These are phyloP conservation scores for Huntiella omanensis DNA, from an alignment of 2,329 filamentous ascomycete species.

Conservation along the genomic window DNA sequence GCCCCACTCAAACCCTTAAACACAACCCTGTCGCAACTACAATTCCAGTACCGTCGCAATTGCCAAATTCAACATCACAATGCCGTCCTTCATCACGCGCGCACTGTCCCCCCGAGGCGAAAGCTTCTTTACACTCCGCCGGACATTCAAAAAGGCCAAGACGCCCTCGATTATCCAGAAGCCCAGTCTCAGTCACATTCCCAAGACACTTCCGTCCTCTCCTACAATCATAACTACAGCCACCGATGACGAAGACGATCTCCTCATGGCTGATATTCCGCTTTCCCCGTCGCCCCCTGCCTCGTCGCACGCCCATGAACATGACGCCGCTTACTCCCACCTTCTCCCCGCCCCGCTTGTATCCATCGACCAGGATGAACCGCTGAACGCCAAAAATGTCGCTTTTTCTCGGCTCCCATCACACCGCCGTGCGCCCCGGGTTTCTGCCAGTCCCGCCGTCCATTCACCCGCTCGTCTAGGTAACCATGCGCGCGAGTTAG, in stretches of 20 bases:
- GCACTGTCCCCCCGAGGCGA: slow-evolving; percentile 7
- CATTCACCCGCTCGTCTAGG: not conserved
- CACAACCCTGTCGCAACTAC: not conserved
- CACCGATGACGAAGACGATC: not conserved
- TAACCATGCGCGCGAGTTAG: slow-evolving; percentile 3
- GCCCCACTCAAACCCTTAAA: not conserved
- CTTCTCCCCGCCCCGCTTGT: not conserved
- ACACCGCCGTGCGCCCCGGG: no score
- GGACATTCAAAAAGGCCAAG: slow-evolving; percentile 8
- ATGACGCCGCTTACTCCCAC: not conserved
- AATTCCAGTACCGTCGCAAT: not conserved
- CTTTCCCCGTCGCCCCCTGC: slow-evolving; percentile 3
- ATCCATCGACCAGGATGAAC: not conserved
- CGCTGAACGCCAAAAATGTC: slow-evolving; percentile 1
- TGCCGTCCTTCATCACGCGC: slow-evolving; percentile 3
- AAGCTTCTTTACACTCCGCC: slow-evolving; percentile 7
- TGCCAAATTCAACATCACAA: not conserved
- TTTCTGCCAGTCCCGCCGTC: not conserved
- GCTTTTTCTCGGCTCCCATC: slow-evolving; percentile 4
- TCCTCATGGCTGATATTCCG: slow-evolving; percentile 7
- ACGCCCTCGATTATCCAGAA: not conserved
- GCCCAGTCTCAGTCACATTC: not conserved
- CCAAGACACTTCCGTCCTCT: not conserved
- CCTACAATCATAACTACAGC: no score
- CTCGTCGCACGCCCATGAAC: not conserved